A percentile compares a stretch with the other conserved stretches of the same genome.
Conservation (phyloP, 495 filamentous ascomycete genomes). For the Penicillium cataractarum region DNA sequence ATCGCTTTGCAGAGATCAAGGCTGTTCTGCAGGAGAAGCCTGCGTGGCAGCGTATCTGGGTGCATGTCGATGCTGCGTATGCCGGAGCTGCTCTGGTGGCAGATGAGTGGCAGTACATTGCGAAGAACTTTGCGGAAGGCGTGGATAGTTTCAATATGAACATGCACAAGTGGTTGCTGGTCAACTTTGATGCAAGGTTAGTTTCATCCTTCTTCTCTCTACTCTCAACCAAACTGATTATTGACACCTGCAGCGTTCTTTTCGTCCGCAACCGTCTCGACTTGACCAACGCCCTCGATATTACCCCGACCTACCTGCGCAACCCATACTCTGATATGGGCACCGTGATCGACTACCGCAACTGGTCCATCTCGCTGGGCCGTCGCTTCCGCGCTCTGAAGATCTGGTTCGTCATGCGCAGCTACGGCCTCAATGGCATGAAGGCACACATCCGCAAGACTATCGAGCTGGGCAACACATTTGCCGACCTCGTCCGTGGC, state of each 20-base stretch:
- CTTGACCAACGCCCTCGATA: conserved; percentile 76
- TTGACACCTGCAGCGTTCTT: conserved; percentile 58
- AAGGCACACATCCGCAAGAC: conserved; percentile 70
- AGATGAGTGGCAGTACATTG: conserved; percentile 76
- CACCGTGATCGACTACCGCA: conserved; percentile 92
- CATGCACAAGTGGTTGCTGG: conserved; percentile 97
- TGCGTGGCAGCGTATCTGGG: conserved; percentile 69
- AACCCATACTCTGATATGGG: conserved; percentile 81
- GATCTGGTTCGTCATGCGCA: conserved; percentile 95
- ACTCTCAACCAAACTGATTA: not conserved
- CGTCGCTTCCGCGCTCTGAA: conserved; percentile 90
- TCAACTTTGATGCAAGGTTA: conserved; percentile 86
- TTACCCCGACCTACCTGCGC: conserved; percentile 81
- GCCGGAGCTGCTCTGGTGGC: conserved; percentile 83
- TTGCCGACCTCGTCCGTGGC: conserved; percentile 59
- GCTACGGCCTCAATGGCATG: conserved; percentile 80
- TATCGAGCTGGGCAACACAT: conserved; percentile 69
- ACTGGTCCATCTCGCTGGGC: conserved; percentile 97
- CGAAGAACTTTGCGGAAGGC: conserved; percentile 57
- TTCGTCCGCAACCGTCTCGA: conserved; percentile 75
- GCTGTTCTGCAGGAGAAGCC: conserved; percentile 63
- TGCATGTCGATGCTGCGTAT: conserved; percentile 96
- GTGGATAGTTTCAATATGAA: conserved; percentile 94
- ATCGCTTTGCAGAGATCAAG: conserved; percentile 75
- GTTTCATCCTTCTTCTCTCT: not conserved